A percentile compares a stretch with the other conserved stretches of the same genome.
phyloP scores from a whole-genome alignment of 192 early-diverging fungal genomes.

The Nowakowskiella sp. region DNA sequence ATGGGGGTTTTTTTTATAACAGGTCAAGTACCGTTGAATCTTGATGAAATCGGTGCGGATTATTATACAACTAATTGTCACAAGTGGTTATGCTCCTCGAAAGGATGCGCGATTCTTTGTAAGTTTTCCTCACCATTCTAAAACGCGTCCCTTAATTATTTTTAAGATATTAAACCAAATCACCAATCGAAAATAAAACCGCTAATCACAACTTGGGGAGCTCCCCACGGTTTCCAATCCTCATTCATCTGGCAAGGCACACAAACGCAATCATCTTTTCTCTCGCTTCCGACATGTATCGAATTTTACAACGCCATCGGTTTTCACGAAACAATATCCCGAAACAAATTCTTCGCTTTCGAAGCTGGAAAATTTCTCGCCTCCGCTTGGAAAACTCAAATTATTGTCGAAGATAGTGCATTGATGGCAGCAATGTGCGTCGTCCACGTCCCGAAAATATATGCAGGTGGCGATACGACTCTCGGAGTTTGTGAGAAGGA shows the following conservation, averaged over 20 bases:
- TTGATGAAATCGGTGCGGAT: constrained; percentile 40
- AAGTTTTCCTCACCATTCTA: background rate
- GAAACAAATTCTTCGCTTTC: constrained; percentile 21
- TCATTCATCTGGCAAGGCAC: constrained; percentile 42
- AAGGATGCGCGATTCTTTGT: constrained; percentile 27
- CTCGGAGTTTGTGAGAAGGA: constrained; percentile 5
- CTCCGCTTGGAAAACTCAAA: constrained; percentile 20
- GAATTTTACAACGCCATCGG: constrained; percentile 13
- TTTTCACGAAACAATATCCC: constrained; percentile 6
- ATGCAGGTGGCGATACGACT: background rate
- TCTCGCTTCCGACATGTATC: constrained; percentile 15
- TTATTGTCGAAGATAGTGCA: constrained; percentile 5
- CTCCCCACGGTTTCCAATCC: constrained; percentile 3
- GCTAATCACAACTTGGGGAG: constrained; percentile 22
- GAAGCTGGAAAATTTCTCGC: constrained; percentile 16
- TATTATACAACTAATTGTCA: constrained; percentile 38
- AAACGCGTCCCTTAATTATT: background rate
- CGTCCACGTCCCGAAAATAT: constrained; percentile 6
- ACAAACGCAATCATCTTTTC: constrained; percentile 20
- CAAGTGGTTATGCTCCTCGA: constrained; percentile 33
- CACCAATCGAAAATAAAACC: constrained; percentile 17
- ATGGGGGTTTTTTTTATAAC: too few relatives aligned
- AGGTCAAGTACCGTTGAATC: constrained; percentile 18
- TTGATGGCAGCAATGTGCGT: constrained; percentile 19
- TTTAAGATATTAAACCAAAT: constrained; percentile 9